Evolutionary conservation across 495 filamentous ascomycete genomes (phyloP).

Genomic region (Parachaetomium inaequale): DNA sequence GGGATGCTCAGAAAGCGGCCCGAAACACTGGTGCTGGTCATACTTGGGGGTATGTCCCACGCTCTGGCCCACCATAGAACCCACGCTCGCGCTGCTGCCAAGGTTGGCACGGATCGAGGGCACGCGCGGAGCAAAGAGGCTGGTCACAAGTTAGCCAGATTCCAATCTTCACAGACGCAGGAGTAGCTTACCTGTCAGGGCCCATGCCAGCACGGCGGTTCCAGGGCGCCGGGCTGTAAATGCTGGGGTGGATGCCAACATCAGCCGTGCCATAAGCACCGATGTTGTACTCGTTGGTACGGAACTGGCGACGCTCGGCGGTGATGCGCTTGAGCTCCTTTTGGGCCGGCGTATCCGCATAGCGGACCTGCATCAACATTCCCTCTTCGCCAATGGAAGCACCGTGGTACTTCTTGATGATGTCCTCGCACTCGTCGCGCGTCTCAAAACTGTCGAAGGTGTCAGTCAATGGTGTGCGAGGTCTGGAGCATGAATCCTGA

Average conservation of each 20-base stretch:
- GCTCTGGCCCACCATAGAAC: conserved; percentile 18
- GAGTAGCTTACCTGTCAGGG: conserved; percentile 24
- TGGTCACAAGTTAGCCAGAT: conserved; percentile 20
- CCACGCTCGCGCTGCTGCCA: conserved; percentile 17
- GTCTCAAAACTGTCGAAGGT: conserved; percentile 65
- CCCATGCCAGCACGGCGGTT: conserved; percentile 31
- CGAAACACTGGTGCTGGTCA: conserved; percentile 9
- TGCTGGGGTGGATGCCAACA: conserved; percentile 48
- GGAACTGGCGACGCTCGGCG: conserved; percentile 85
- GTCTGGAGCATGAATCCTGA: neutral
- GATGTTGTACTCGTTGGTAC: conserved; percentile 89
- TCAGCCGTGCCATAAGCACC: conserved; percentile 54
- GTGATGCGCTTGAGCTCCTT: conserved; percentile 94
- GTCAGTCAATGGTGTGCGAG: conserved; percentile 23
- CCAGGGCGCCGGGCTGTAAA: conserved; percentile 38
- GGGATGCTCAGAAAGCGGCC: conserved; percentile 15
- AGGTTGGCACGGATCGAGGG: conserved; percentile 21
- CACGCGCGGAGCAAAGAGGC: conserved; percentile 29
- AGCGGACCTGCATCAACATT: conserved; percentile 85
- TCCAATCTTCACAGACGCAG: too few species aligned
- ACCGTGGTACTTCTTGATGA: conserved; percentile 81
- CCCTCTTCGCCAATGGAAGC: conserved; percentile 64
- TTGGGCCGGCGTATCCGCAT: conserved; percentile 92
- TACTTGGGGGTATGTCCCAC: conserved; percentile 30
- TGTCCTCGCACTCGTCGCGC: conserved; percentile 79